phyloP scores from a whole-genome alignment of 768 basidiomycete species.

The Auricularia sp. region DNA sequence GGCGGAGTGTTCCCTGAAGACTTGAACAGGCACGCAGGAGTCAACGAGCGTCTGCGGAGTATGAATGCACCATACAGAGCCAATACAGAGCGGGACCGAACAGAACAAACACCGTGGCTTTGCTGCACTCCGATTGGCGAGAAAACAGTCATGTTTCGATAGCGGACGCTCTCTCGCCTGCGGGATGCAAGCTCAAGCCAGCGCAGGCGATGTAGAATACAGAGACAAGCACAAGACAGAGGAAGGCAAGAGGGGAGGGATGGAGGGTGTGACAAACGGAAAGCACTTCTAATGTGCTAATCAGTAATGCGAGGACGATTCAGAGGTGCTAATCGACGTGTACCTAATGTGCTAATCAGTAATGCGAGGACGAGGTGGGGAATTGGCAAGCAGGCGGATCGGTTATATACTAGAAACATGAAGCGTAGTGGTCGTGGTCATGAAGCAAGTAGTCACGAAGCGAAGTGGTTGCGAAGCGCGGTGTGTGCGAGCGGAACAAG shows the following conservation, averaged over 20 bases:
- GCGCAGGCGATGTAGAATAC: not conserved
- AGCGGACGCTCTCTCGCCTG: not conserved
- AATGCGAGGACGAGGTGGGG: too few relatives aligned
- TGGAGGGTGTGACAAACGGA: not conserved
- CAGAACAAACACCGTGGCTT: not conserved
- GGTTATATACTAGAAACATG: not conserved
- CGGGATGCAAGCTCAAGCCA: not conserved
- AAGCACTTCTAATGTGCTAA: not conserved
- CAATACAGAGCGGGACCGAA: too few relatives aligned
- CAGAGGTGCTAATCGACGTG: too few relatives aligned
- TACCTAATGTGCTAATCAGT: too few relatives aligned
- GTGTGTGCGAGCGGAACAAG: not conserved
- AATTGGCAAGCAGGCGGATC: too few relatives aligned
- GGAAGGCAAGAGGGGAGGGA: not conserved
- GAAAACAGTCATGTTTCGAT: not conserved
- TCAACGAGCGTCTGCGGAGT: too few relatives aligned
- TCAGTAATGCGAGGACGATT: not conserved
- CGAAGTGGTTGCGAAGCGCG: too few relatives aligned
- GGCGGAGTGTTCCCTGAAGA: too few relatives aligned
- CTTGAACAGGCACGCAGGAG: too few relatives aligned
- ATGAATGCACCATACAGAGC: too few relatives aligned
- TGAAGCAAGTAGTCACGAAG: not conserved
- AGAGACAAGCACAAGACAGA: not conserved
- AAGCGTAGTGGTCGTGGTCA: not conserved
- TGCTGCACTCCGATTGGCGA: not conserved